Evolutionary conservation across 106 monocot species (phyloP).

Genomic region (Amphibolis antarctica): DNA sequence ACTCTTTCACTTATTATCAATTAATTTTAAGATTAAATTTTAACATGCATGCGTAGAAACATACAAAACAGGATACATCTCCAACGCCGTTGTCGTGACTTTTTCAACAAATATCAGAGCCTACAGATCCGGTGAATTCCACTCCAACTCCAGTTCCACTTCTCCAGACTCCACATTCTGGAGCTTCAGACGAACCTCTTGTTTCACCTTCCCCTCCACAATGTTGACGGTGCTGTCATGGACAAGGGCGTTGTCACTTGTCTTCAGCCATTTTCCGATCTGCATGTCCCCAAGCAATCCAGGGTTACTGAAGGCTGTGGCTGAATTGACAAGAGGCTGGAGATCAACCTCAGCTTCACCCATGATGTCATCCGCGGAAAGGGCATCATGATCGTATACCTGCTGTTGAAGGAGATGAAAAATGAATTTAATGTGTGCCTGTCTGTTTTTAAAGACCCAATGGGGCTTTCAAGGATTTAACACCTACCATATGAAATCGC

Average conservation of each 20-base stretch:
- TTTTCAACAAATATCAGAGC: too few relatives aligned
- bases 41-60: too few relatives aligned
- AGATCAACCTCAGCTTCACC: slow-evolving; percentile 86
- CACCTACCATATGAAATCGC: too few relatives aligned
- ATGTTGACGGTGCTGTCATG: slow-evolving; percentile 62
- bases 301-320: slow-evolving; percentile 71
- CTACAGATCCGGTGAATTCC: slow-evolving; percentile 22
- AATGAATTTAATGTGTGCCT: too few relatives aligned
- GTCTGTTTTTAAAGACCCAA: too few relatives aligned
- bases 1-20: too few relatives aligned
- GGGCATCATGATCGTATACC: slow-evolving; percentile 76
- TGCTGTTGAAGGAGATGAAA: slow-evolving; percentile 28
- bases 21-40: too few relatives aligned
- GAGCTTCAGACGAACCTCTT: slow-evolving; percentile 59
- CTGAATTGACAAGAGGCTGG: slow-evolving; percentile 67
- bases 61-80: too few relatives aligned
- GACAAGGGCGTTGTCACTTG: slow-evolving; percentile 68
- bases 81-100: too few relatives aligned
- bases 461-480: too few relatives aligned
- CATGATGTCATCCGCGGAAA: slow-evolving; percentile 86
- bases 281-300: slow-evolving; percentile 61
- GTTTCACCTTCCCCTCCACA: slow-evolving; percentile 59
- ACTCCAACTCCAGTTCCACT: slow-evolving; percentile 59
- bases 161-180: slow-evolving; percentile 91
- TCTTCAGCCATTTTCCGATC: slow-evolving; percentile 79